Evolutionary conservation across 2,329 filamentous ascomycete species (phyloP).

Genomic region (Neonectria sp.): DNA sequence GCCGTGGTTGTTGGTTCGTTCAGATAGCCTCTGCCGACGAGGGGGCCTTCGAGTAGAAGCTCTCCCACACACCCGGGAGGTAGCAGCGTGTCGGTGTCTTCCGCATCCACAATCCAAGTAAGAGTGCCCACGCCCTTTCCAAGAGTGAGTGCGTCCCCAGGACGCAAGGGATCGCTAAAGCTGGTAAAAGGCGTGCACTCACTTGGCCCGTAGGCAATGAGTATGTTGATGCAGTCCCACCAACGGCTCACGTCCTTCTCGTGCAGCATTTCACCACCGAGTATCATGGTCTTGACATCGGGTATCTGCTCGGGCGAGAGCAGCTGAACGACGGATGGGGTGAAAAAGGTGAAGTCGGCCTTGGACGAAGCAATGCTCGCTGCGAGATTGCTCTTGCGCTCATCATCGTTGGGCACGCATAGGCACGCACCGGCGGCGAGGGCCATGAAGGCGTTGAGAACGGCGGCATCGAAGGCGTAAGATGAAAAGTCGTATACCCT

Average conservation of each 20-base stretch:
- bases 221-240: conserved; percentile 17
- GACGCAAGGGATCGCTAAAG: neutral
- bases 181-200: conserved; percentile 22
- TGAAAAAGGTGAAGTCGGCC: conserved; percentile 1
- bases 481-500: conserved; percentile 27
- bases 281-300: conserved; percentile 18
- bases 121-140: conserved; percentile 7
- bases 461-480: conserved; percentile 34
- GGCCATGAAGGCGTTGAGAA: conserved; percentile 27
- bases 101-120: conserved; percentile 21
- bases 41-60: conserved; percentile 21
- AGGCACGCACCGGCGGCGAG: conserved; percentile 32
- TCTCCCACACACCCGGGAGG: conserved; percentile 23
- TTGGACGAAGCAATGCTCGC: neutral
- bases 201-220: conserved; percentile 38
- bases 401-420: conserved; percentile 20
- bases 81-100: conserved; percentile 6
- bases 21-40: conserved; percentile 4
- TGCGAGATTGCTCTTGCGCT: conserved; percentile 8
- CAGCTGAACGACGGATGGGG: conserved; percentile 10
- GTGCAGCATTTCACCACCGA: conserved; percentile 30
- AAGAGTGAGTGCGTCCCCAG: neutral
- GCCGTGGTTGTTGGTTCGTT: neutral
- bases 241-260: conserved; percentile 31
- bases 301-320: conserved; percentile 9